Evolutionary conservation across 2,329 filamentous ascomycete genomes (phyloP).

Genomic region (Ophiosphaerella herpotricha): DNA sequence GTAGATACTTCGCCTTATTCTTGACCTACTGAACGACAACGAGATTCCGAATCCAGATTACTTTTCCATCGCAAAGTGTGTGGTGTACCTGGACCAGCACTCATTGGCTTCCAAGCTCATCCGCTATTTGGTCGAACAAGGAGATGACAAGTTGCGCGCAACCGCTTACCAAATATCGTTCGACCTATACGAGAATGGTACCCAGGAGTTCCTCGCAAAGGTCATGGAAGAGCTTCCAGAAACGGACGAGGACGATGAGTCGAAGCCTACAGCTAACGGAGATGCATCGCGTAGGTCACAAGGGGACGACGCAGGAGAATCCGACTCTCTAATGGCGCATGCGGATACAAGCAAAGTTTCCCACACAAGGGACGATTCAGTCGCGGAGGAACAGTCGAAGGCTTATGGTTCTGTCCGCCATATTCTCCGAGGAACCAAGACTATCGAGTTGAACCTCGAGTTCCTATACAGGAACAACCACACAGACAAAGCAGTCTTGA

Average conservation of each 20-base stretch:
- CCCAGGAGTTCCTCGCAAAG: conserved; percentile 92
- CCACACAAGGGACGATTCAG: conserved; percentile 49
- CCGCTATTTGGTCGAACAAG: conserved; percentile 76
- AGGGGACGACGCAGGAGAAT: conserved; percentile 58
- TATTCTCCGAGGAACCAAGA: conserved; percentile 85
- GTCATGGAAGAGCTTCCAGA: conserved; percentile 78
- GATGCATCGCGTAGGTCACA: conserved; percentile 39
- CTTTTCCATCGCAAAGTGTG: conserved; percentile 97
- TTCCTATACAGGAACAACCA: conserved; percentile 96
- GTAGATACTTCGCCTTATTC: conserved; percentile 84
- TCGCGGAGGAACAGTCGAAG: conserved; percentile 57
- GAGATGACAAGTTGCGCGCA: conserved; percentile 76
- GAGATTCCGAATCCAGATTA: conserved; percentile 93
- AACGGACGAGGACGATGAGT: conserved; percentile 54
- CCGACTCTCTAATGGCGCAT: conserved; percentile 62
- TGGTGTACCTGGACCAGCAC: conserved; percentile 92
- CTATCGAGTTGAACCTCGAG: conserved; percentile 91
- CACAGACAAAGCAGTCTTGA: conserved; percentile 87
- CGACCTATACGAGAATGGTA: conserved; percentile 97
- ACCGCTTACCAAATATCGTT: conserved; percentile 98
- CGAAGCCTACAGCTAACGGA: conserved; percentile 45
- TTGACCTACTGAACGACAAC: conserved; percentile 93
- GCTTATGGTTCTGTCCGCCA: conserved; percentile 62
- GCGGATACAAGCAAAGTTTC: conserved; percentile 59
- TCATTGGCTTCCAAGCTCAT: conserved; percentile 88